Percentiles rank a stretch among this genome's conserved stretches.
Evolutionary conservation across 805 yeast genomes (phyloP).

Genomic region (Metschnikowia bowlesiae): DNA sequence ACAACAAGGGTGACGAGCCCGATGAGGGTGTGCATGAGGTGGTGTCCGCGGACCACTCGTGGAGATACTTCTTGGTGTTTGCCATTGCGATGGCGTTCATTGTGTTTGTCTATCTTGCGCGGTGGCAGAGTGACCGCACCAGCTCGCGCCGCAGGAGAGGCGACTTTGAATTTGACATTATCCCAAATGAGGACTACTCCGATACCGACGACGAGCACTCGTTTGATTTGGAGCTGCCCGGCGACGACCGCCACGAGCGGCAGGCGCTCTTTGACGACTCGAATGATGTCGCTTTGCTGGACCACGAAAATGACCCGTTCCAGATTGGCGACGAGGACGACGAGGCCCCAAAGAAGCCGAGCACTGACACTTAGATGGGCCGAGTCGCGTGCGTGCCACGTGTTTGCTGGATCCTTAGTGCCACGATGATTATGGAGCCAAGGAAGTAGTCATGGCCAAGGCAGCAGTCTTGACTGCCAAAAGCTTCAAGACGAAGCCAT

Average conservation of each 20-base stretch:
- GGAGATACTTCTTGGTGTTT: slow-evolving; percentile 58
- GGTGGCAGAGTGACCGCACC: slow-evolving; percentile 38
- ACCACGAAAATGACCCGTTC: slow-evolving; percentile 38
- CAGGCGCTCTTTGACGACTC: slow-evolving; percentile 39
- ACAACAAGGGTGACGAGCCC: not conserved
- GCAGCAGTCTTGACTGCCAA: too few relatives aligned
- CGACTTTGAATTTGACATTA: slow-evolving; percentile 71
- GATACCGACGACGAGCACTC: slow-evolving; percentile 36
- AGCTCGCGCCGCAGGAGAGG: slow-evolving; percentile 54
- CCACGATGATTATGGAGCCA: too few relatives aligned
- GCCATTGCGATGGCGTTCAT: slow-evolving; percentile 53
- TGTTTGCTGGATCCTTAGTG: too few relatives aligned
- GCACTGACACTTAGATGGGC: not conserved
- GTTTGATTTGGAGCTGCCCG: slow-evolving; percentile 26
- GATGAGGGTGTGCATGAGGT: slow-evolving; percentile 30
- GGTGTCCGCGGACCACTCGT: slow-evolving; percentile 42
- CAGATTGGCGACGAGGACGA: slow-evolving; percentile 38
- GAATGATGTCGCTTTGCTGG: slow-evolving; percentile 35
- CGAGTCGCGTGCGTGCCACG: too few relatives aligned
- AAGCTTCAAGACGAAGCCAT: too few relatives aligned
- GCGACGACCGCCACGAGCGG: slow-evolving; percentile 32
- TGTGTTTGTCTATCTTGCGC: slow-evolving; percentile 43
- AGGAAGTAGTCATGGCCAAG: too few relatives aligned
- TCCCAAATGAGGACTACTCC: slow-evolving; percentile 57
- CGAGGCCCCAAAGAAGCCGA: not conserved